Evolutionary conservation across 805 yeast genomes (phyloP).

Genomic region (Komagataella phaffii): DNA sequence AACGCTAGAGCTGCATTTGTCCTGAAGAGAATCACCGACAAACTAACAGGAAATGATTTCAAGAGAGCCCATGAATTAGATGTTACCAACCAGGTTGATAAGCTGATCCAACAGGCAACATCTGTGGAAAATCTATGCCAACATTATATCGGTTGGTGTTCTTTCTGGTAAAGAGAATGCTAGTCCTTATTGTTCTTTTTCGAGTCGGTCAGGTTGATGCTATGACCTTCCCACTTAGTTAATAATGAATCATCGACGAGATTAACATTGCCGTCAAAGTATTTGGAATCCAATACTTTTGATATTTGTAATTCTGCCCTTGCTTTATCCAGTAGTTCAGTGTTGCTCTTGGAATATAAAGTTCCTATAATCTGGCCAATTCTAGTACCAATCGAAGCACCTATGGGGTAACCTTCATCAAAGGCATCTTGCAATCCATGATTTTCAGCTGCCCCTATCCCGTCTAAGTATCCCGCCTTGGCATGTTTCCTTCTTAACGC

Average conservation of each 20-base stretch:
- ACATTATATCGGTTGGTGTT: slow-evolving; percentile 98
- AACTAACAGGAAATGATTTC: slow-evolving; percentile 89
- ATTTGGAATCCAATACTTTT: slow-evolving; percentile 38
- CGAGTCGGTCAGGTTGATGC: not conserved
- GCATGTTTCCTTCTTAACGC: slow-evolving; percentile 43
- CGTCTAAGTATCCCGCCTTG: slow-evolving; percentile 78
- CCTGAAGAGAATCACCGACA: slow-evolving; percentile 79
- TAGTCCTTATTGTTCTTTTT: not conserved
- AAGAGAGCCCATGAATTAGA: slow-evolving; percentile 54
- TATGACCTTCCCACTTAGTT: slow-evolving; percentile 10
- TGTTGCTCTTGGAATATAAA: slow-evolving; percentile 9
- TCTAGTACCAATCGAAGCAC: slow-evolving; percentile 52
- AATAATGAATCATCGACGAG: slow-evolving; percentile 14
- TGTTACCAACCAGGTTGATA: slow-evolving; percentile 86
- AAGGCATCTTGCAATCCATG: slow-evolving; percentile 65
- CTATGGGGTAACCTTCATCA: slow-evolving; percentile 65
- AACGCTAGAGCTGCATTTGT: slow-evolving; percentile 88
- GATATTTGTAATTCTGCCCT: slow-evolving; percentile 41
- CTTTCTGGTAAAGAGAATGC: slow-evolving; percentile 61
- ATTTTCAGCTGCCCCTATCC: slow-evolving; percentile 58
- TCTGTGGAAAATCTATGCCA: slow-evolving; percentile 92
- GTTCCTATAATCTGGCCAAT: slow-evolving; percentile 55
- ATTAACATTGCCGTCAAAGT: slow-evolving; percentile 38
- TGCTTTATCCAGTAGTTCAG: slow-evolving; percentile 18
- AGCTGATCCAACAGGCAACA: slow-evolving; percentile 89